Evolutionary conservation across 305 asterid species (phyloP).

Genomic region (Rubia balearica): DNA sequence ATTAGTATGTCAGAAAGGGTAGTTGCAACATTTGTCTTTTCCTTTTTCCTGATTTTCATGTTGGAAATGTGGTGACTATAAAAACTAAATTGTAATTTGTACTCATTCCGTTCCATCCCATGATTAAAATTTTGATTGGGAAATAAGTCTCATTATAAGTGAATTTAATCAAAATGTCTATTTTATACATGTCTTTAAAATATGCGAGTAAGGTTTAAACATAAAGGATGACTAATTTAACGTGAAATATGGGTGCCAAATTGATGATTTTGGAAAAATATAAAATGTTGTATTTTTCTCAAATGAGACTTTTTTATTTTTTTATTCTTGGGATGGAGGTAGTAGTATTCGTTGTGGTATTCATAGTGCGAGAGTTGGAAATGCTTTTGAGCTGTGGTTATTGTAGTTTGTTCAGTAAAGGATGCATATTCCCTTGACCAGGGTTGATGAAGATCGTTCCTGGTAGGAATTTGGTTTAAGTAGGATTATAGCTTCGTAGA

Average conservation of each 20-base stretch:
- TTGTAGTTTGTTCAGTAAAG: too few relatives aligned
- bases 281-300: not conserved
- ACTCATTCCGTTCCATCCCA: too few relatives aligned
- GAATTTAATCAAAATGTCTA: not conserved
- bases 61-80: not conserved
- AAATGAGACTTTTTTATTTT: too few relatives aligned
- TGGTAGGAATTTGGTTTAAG: not conserved
- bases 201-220: not conserved
- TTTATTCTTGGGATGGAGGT: too few relatives aligned
- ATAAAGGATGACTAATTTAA: not conserved
- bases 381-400: not conserved
- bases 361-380: too few relatives aligned
- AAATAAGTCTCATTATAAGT: not conserved
- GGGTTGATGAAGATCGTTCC: not conserved
- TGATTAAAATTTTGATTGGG: not conserved
- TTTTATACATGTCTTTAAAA: not conserved
- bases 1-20: not conserved
- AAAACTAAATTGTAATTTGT: not conserved
- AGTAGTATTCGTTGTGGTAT: too few relatives aligned
- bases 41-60: not conserved
- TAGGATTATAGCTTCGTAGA: constrained; percentile 3
- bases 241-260: not conserved
- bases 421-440: too few relatives aligned
- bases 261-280: not conserved
- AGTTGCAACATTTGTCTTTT: not conserved